Evolutionary conservation across 306 rosid species (phyloP).

Genomic region (Dryas drummondii): DNA sequence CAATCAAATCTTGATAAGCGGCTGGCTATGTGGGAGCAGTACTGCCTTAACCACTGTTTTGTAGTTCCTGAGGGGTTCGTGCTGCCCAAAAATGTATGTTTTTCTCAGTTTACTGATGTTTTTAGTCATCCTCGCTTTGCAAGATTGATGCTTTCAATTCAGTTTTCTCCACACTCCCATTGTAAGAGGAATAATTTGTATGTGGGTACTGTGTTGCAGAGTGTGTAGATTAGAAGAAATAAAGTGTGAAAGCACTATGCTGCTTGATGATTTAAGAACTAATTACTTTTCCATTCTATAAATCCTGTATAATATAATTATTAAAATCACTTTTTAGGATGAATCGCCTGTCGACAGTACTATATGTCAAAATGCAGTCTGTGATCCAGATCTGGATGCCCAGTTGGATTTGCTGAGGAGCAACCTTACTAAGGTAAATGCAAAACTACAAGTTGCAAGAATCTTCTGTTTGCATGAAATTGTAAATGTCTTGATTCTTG

Average conservation of each 20-base stretch:
- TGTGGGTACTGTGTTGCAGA: not conserved
- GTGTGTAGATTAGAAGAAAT: not conserved
- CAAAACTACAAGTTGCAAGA: constrained; percentile 6
- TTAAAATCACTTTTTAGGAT: constrained; percentile 40
- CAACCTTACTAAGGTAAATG: constrained; percentile 50
- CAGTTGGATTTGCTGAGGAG: constrained; percentile 64
- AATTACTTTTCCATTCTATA: not conserved
- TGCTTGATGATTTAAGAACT: not conserved
- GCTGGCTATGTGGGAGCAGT: constrained; percentile 75
- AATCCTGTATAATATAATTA: too few relatives aligned
- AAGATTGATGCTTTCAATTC: not conserved
- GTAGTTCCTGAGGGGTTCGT: constrained; percentile 64
- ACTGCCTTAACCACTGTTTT: constrained; percentile 66
- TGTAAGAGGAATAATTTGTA: not conserved
- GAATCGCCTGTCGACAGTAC: constrained; percentile 34
- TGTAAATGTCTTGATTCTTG: not conserved
- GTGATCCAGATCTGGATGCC: constrained; percentile 55
- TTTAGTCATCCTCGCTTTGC: not conserved
- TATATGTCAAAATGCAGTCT: constrained; percentile 26
- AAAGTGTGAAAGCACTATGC: not conserved
- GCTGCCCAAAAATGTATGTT: constrained; percentile 55
- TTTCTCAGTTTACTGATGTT: not conserved
- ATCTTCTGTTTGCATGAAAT: too few relatives aligned
- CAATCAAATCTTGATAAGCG: constrained; percentile 60
- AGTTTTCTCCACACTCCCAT: not conserved